phyloP scores from a whole-genome alignment of 257 asterid genomes.

The Gentiana macrophylla region DNA sequence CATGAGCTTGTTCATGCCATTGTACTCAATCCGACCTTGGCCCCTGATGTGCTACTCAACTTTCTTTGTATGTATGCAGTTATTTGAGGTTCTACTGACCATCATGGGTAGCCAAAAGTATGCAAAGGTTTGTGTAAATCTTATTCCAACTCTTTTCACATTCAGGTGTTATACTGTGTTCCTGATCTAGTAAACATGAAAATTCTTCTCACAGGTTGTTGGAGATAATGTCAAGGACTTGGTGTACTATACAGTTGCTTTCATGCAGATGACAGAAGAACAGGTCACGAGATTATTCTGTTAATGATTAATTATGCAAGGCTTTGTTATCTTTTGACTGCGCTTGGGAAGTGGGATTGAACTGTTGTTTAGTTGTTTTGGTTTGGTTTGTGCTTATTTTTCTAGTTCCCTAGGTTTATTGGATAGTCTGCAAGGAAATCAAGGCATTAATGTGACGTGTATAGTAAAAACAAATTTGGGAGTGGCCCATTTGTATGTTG shows the following conservation, averaged over 20 bases:
- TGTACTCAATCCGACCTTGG: constrained; percentile 1
- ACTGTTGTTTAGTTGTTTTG: not conserved
- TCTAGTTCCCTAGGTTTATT: no score
- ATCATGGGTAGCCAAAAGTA: constrained; percentile 66
- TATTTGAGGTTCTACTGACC: constrained; percentile 79
- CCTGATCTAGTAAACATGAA: constrained; percentile 3
- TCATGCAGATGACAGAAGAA: constrained; percentile 88
- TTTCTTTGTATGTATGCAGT: constrained; percentile 37
- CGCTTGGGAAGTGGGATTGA: not conserved
- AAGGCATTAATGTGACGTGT: no score
- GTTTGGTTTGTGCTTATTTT: not conserved
- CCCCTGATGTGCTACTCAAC: not conserved
- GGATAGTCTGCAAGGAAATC: no score
- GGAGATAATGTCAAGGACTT: constrained; percentile 66
- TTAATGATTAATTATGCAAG: not conserved
- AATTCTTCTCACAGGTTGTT: constrained; percentile 38
- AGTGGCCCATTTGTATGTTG: no score
- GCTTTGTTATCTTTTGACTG: not conserved
- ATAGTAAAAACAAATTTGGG: no score
- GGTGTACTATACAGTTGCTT: constrained; percentile 74
- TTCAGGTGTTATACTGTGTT: constrained; percentile 1
- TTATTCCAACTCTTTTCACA: constrained; percentile 9
- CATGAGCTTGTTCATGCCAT: constrained; percentile 1
- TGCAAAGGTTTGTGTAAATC: constrained; percentile 47
- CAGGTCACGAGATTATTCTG: constrained; percentile 41